Evolutionary conservation across 2,329 filamentous ascomycete genomes (phyloP).

Genomic region (Berkeleyomyces rouxiae): DNA sequence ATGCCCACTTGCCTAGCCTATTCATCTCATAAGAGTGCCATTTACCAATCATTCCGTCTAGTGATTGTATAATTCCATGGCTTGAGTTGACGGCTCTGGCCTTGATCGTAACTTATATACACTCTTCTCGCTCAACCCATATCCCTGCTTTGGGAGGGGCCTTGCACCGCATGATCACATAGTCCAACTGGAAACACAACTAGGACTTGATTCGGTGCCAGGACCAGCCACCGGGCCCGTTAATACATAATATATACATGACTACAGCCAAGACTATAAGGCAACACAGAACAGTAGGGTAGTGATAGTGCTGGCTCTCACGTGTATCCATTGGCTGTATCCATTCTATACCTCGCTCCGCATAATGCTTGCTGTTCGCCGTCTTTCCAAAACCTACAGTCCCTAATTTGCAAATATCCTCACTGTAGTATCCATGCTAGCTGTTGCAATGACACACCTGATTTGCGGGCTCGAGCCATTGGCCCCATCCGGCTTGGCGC

Average conservation of each 20-base stretch:
- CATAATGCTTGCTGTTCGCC: background rate
- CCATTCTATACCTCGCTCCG: background rate
- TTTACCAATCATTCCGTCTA: too few relatives aligned
- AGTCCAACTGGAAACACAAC: too few relatives aligned
- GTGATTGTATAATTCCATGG: too few relatives aligned
- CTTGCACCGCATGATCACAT: too few relatives aligned
- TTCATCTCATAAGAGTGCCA: too few relatives aligned
- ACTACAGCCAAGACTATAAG: background rate
- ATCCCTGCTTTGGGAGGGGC: too few relatives aligned
- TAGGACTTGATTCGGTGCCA: background rate
- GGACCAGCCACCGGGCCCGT: background rate
- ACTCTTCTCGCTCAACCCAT: too few relatives aligned
- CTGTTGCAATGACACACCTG: conserved; percentile 69
- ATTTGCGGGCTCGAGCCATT: conserved; percentile 42
- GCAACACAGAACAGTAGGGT: background rate
- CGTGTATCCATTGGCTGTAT: background rate
- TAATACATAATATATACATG: background rate
- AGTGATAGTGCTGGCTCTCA: background rate
- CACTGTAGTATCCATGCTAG: conserved; percentile 64
- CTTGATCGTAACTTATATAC: too few relatives aligned
- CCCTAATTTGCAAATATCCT: conserved; percentile 51
- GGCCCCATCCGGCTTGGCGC: conserved; percentile 16
- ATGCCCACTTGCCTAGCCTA: too few relatives aligned
- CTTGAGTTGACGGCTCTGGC: too few relatives aligned
- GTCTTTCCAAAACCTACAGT: background rate